Evolutionary conservation across 495 filamentous ascomycete species (phyloP), one percentile per base, ranked within the genome.

Genomic region (Lophiotrema nucula): DNA sequence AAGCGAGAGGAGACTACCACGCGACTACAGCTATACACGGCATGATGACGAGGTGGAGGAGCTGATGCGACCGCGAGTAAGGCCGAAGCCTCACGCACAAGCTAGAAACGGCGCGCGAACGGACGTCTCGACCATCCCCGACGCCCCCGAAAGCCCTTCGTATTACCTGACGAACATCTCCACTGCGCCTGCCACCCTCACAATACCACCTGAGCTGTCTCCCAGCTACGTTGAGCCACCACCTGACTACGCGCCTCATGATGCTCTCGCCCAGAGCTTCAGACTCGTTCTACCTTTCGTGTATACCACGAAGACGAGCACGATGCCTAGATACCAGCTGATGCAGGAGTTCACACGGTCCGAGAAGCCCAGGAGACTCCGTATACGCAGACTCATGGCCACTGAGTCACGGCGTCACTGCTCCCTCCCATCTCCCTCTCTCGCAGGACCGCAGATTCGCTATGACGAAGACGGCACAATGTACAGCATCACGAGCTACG

Each of bases 381-480:
- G 42, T 18, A 58, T 66, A 16, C 52, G 63, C 21, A 52, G 63
- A 8, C 53, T 66, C 1, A 47, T 57, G 33, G 21, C 62, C 18
- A 31, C 24, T n/a, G 62, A 65, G 23, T 45, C 62, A 28, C 62
- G 62, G 12, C 25, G 27, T 4, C 31, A 35, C 31, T n/a, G 18
- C 19, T 60, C 56, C n/a, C 45, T 60, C 3, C 35, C 55, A 1
- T 43, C 54, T 0, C 25, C 41, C 13, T 45, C 59, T 31, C 16
- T 19, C 5, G 25, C 10, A 12, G 43, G 45, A 6, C 13, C 15
- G 11, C 25, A 22, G 10, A 47, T 57, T 16, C 15, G 43, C 5
- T 65, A 60, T 22, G 62, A 65, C 24, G 56, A 56, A n/a, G 56
- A 65, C 15, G 56, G 35, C 2, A 65, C 56, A 2, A 56, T 65